phyloP scores from a whole-genome alignment of 1,284 basidiomycete species.

The Gymnopus androsaceus region DNA sequence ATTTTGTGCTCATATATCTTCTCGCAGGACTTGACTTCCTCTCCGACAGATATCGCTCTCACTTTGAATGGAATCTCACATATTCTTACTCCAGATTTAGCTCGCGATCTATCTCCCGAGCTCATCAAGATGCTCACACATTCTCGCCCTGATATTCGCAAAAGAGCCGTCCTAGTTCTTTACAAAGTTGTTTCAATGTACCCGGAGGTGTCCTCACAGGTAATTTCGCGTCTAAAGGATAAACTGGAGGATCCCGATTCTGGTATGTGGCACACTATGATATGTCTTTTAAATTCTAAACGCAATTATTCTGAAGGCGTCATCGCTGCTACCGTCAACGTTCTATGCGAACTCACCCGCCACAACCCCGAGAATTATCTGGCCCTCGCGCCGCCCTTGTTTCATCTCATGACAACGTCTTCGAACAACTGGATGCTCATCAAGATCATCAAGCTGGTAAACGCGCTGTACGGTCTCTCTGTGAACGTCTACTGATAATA shows the following conservation, averaged over 20 bases:
- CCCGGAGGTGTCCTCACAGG: slow-evolving; percentile 72
- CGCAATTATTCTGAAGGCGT: slow-evolving; percentile 61
- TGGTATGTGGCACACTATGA: slow-evolving; percentile 43
- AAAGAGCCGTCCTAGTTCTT: slow-evolving; percentile 83
- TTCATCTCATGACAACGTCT: slow-evolving; percentile 91
- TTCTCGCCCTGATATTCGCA: slow-evolving; percentile 85
- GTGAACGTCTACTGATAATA: neutral
- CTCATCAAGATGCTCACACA: slow-evolving; percentile 90
- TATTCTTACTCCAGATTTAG: slow-evolving; percentile 87
- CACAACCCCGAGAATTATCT: slow-evolving; percentile 80
- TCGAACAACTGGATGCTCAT: slow-evolving; percentile 99
- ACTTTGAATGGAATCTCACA: slow-evolving; percentile 88
- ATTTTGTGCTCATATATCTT: slow-evolving; percentile 8
- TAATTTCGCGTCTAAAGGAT: slow-evolving; percentile 76
- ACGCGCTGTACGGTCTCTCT: slow-evolving; percentile 25
- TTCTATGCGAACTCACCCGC: slow-evolving; percentile 91
- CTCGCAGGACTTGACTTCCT: slow-evolving; percentile 80
- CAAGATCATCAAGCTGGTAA: slow-evolving; percentile 94
- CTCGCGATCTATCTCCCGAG: slow-evolving; percentile 86
- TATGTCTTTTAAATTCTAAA: neutral
- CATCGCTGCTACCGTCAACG: slow-evolving; percentile 89
- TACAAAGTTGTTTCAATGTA: slow-evolving; percentile 80
- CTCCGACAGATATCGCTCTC: slow-evolving; percentile 75
- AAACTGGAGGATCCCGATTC: slow-evolving; percentile 85
- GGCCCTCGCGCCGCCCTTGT: slow-evolving; percentile 87